A percentile compares a stretch with the other conserved stretches of the same genome.
Evolutionary conservation across 495 filamentous ascomycete species (phyloP).

Genomic region (Trypethelium eluteriae): DNA sequence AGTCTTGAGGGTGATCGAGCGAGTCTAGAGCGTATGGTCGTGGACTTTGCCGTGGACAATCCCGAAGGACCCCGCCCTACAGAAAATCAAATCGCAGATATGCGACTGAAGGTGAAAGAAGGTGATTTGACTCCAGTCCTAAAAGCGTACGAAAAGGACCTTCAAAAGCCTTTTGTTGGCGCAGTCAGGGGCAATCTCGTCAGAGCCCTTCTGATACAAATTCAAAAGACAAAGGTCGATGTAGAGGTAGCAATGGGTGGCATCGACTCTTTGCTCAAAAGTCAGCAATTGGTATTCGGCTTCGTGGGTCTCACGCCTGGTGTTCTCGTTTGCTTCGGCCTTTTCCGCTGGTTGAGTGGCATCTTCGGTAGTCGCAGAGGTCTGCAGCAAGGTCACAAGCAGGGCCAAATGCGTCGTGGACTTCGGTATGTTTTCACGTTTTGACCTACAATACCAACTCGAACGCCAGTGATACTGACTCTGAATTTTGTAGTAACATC

Average conservation of each 20-base stretch:
- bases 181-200: conserved; percentile 79
- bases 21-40: conserved; percentile 92
- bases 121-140: conserved; percentile 90
- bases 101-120: conserved; percentile 71
- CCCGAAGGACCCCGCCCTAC: conserved; percentile 46
- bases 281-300: conserved; percentile 92
- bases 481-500: conserved; percentile 47
- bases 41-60: conserved; percentile 83
- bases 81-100: conserved; percentile 56
- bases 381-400: conserved; percentile 48
- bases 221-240: conserved; percentile 98
- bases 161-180: conserved; percentile 69
- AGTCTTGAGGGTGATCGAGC: conserved; percentile 82
- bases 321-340: conserved; percentile 71
- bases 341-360: conserved; percentile 60
- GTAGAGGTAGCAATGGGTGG: conserved; percentile 92
- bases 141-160: conserved; percentile 79
- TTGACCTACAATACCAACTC: background rate
- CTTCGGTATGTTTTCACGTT: conserved; percentile 49
- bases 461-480: background rate
- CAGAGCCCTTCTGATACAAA: conserved; percentile 83
- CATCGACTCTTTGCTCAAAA: conserved; percentile 86
- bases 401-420: conserved; percentile 60
- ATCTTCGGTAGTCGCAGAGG: conserved; percentile 61
- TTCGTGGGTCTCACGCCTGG: conserved; percentile 91